These are phyloP conservation scores for Secale cereale DNA, from an alignment of 176 grass and related monocot species.

Conservation along the genomic window DNA sequence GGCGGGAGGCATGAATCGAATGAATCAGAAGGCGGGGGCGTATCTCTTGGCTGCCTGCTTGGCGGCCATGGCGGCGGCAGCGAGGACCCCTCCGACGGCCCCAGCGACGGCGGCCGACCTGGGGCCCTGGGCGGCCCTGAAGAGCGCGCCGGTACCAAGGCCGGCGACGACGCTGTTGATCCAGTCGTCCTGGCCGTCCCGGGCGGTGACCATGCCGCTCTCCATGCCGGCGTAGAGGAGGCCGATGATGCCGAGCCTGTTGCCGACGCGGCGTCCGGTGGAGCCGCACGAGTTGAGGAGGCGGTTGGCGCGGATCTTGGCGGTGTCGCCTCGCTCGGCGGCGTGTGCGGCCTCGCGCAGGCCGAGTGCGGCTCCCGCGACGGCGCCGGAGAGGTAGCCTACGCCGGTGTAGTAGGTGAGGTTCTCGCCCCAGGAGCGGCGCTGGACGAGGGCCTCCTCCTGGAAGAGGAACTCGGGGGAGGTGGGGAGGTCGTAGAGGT, in stretches of 20 bases:
- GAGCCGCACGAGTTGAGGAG: slow-evolving; percentile 88
- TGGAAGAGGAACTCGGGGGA: slow-evolving; percentile 97
- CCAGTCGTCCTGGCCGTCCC: slow-evolving; percentile 77
- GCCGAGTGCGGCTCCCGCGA: slow-evolving; percentile 52
- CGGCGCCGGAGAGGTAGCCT: slow-evolving; percentile 76
- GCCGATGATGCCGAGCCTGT: slow-evolving; percentile 69
- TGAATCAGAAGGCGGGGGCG: slow-evolving; percentile 51
- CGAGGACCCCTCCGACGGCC: slow-evolving; percentile 70
- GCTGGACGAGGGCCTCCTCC: slow-evolving; percentile 76
- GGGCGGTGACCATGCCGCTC: slow-evolving; percentile 85
- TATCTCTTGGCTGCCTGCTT: slow-evolving; percentile 88
- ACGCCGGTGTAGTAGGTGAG: slow-evolving; percentile 92
- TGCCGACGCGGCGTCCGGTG: slow-evolving; percentile 66
- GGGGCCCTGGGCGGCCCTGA: slow-evolving; percentile 78
- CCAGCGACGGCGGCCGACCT: slow-evolving; percentile 81
- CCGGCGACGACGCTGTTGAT: slow-evolving; percentile 80
- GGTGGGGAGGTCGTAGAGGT: slow-evolving; percentile 88
- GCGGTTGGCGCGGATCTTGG: slow-evolving; percentile 82
- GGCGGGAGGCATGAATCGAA: too few relatives aligned
- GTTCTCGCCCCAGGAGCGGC: slow-evolving; percentile 97
- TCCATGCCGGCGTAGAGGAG: slow-evolving; percentile 92
- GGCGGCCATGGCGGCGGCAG: slow-evolving; percentile 44
- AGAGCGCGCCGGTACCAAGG: slow-evolving; percentile 75
- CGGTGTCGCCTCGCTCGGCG: slow-evolving; percentile 59
- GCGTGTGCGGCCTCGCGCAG: slow-evolving; percentile 54